These are phyloP conservation scores for Aspergillus taichungensis DNA, from an alignment of 495 filamentous ascomycete species.

Conservation along the genomic window DNA sequence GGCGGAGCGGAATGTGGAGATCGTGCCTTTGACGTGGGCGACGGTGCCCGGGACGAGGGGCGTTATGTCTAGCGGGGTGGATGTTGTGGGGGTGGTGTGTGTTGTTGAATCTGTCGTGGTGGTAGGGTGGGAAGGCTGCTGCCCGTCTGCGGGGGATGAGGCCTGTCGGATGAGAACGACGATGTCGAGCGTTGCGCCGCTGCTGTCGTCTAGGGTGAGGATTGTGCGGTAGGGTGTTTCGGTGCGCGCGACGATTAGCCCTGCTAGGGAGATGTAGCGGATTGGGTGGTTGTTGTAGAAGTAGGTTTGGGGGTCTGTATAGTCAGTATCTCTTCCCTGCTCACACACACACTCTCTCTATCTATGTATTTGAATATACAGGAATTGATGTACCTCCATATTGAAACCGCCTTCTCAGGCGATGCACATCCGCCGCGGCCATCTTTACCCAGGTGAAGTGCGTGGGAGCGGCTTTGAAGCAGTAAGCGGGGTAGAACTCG, in stretches of 20 bases:
- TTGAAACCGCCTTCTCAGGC: conserved; percentile 45
- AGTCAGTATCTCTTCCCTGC: too few species aligned
- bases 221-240: conserved; percentile 50
- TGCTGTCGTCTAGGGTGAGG: conserved; percentile 78
- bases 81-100: conserved; percentile 23
- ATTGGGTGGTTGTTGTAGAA: conserved; percentile 86
- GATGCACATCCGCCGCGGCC: conserved; percentile 56
- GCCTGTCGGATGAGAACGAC: conserved; percentile 19
- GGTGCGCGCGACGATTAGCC: conserved; percentile 66
- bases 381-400: conserved; percentile 52
- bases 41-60: conserved; percentile 56
- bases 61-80: conserved; percentile 29
- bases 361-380: neutral
- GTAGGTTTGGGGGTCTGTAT: conserved; percentile 59
- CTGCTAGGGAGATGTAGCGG: conserved; percentile 70
- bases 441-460: conserved; percentile 78
- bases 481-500: conserved; percentile 72
- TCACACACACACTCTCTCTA: too few species aligned
- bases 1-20: conserved; percentile 51
- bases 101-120: neutral
- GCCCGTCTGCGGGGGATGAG: too few species aligned
- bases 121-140: neutral
- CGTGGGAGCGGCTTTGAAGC: conserved; percentile 76
- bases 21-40: conserved; percentile 69
- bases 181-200: conserved; percentile 65